Evolutionary conservation across 768 basidiomycete species (phyloP), one percentile per base, ranked within the genome.

Genomic region (Leccinum truebloodii): DNA sequence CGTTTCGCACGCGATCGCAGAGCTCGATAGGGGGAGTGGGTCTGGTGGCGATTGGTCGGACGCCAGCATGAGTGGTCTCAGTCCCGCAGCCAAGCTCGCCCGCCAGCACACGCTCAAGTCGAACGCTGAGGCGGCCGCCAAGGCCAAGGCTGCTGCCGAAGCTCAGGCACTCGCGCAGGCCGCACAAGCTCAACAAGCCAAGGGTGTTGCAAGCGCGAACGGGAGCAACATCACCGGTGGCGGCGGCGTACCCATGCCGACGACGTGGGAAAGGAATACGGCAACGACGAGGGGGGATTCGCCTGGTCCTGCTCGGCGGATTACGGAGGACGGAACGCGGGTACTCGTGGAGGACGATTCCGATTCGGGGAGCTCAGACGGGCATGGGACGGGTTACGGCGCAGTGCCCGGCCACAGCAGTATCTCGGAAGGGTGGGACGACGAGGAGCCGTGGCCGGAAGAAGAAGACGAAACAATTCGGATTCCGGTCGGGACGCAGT

Each of bases 41-140:
- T 71, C 69, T 14, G 9, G 52, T 20, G 58, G 71, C 34, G 90
- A 90, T 66, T 90, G 89, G 86, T 83, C 77, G 52, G 77, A 76
- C 62, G 72, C 80, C 5, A 75, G 81, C 59, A 74, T 92, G 78
- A 85, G 82, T 54, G 95, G 94, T 8, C 76, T 96, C 24, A 91
- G 90, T 67, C 95, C 95, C 7, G 95, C 95, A 16, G 95, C 95
- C 3, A 88, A 90, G 72, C 81, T 96, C 12, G 94, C 92, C 1
- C 73, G 95, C 46, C 92, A 95, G 72, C 94, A 96, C 73, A 97
- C 95, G 5, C 84, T 97, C 61, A 92, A 89, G 79, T 91, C 83
- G 58, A 92, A 91, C 64, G 84, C 83, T 4, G 76, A 78, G 52
- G 80, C 79, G 3, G 81, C 79, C 16, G 79, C 77, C 1, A 77